Evolutionary conservation across 2,329 filamentous ascomycete species (phyloP).

Genomic region (Ophiostoma populinum): DNA sequence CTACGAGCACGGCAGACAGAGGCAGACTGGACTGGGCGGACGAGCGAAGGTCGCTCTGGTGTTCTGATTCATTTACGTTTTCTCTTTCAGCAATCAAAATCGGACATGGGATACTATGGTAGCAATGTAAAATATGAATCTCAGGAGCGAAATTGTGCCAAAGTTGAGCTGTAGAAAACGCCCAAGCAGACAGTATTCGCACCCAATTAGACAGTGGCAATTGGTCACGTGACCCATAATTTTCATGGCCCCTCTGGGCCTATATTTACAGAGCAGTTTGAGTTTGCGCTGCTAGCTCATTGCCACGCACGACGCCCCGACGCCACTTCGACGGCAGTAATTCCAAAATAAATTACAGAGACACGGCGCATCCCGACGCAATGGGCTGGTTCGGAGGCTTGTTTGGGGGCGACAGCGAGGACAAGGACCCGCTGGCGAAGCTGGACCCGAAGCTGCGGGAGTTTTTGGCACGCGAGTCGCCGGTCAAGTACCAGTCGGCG

Average conservation of each 20-base stretch:
- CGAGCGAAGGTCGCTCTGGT: constrained; percentile 5
- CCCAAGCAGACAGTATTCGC: no score
- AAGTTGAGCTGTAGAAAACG: no score
- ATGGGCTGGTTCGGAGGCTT: constrained; percentile 44
- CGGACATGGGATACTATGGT: constrained; percentile 6
- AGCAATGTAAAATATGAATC: constrained; percentile 8
- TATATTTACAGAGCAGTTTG: no score
- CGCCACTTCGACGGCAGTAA: no score
- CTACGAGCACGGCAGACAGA: no score
- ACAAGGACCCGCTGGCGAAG: constrained; percentile 45
- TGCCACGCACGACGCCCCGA: no score
- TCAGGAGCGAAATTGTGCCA: no score
- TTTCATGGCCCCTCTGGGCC: no score
- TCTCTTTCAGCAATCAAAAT: constrained; percentile 5
- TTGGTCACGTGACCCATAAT: no score
- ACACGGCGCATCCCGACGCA: not conserved
- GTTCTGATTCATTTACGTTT: constrained; percentile 4
- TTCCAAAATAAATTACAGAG: no score
- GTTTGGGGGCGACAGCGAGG: constrained; percentile 17
- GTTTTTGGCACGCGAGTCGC: constrained; percentile 69
- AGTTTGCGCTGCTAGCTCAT: no score
- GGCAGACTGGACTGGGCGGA: not conserved
- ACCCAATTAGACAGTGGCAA: no score
- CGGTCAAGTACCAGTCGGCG: constrained; percentile 33
- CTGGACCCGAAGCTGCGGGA: constrained; percentile 72